Evolutionary conservation across 331 rosid species (phyloP).

Genomic region (Pyracantha coccinea): DNA sequence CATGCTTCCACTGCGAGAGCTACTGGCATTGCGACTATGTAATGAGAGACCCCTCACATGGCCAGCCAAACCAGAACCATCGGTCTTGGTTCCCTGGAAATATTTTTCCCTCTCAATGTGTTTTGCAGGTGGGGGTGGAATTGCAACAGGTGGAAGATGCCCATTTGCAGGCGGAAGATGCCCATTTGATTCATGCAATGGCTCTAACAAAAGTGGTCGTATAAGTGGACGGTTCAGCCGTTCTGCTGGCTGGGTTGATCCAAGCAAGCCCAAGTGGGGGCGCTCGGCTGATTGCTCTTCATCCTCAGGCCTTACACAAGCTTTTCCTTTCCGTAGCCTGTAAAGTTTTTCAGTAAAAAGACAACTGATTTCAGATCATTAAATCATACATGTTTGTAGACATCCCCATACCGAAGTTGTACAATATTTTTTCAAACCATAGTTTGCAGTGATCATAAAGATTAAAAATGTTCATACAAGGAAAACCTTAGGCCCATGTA

Average conservation of each 20-base stretch:
- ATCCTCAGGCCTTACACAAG: constrained; percentile 80
- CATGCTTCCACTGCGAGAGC: constrained; percentile 81
- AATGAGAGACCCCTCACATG: constrained; percentile 72
- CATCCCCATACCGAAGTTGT: neutral
- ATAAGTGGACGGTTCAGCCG: constrained; percentile 76
- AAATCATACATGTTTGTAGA: neutral
- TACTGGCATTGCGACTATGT: constrained; percentile 66
- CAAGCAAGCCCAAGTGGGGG: constrained; percentile 42
- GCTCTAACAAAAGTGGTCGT: constrained; percentile 52
- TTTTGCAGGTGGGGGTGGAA: constrained; percentile 96
- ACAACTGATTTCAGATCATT: neutral
- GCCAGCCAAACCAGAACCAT: constrained; percentile 52
- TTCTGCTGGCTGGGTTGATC: constrained; percentile 41
- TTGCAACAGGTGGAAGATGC: constrained; percentile 33
- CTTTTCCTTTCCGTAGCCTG: constrained; percentile 97
- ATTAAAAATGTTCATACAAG: neutral
- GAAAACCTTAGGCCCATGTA: neutral
- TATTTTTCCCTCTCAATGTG: constrained; percentile 81
- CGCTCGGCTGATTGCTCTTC: constrained; percentile 46
- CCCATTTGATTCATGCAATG: constrained; percentile 27
- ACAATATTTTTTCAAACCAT: neutral
- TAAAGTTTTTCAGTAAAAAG: constrained; percentile 15
- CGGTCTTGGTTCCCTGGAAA: constrained; percentile 73
- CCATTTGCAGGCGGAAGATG: constrained; percentile 7
- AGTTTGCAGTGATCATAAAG: neutral